Evolutionary conservation across 2,329 filamentous ascomycete species (phyloP), one percentile per base, ranked within the genome.

Genomic region (Neofusicoccum umdonicola): DNA sequence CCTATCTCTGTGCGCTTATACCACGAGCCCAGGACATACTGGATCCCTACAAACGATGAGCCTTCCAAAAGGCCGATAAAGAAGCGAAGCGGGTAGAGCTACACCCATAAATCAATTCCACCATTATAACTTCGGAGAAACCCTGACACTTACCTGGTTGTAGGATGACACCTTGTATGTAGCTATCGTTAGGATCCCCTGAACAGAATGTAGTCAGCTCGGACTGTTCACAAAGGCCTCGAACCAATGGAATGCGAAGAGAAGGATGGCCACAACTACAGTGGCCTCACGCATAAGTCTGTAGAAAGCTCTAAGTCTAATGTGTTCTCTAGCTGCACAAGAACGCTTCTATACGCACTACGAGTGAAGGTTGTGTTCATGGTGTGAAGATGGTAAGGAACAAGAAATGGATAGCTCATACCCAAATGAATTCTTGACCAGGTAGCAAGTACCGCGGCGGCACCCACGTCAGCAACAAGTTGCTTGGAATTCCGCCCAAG

Each of bases 1-100:
- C 34, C 56, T 4, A 65, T 22, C n/a, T 65, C 63, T 2, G 52
- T 34, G 5, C 39, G 31, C 56, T 52, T 60, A 44, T 61, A 65
- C 63, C 63, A 65, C 8, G 52, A 60, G 2, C 63, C 63, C 12
- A 65, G 34, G 8, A 65, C 45, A 17, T 51, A 60, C 37, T 47
- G 51, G 45, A 65, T 42, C 6, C 63, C 52, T 6, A 39, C 19
- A 13, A 50, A 60, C 3, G 50, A 50, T 15, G 57, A 34, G 12
- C 22, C 39, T 50, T 64, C 62, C 11, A 64, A 34, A 15, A 64
- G 17, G 2, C 62, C 62, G 17, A 58, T 44, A 35, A 34, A 64
- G 62, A 64, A 64, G 8, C 62, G 39, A 2, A 64, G 19, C 2
- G 62, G 22, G 35, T 64, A 64, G 3, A 63, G 22, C 50, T 58